Percentiles rank a stretch among this genome's conserved stretches.
These are phyloP conservation scores for Cercospora canescens DNA, from an alignment of 2,329 filamentous ascomycete species.

Conservation along the genomic window DNA sequence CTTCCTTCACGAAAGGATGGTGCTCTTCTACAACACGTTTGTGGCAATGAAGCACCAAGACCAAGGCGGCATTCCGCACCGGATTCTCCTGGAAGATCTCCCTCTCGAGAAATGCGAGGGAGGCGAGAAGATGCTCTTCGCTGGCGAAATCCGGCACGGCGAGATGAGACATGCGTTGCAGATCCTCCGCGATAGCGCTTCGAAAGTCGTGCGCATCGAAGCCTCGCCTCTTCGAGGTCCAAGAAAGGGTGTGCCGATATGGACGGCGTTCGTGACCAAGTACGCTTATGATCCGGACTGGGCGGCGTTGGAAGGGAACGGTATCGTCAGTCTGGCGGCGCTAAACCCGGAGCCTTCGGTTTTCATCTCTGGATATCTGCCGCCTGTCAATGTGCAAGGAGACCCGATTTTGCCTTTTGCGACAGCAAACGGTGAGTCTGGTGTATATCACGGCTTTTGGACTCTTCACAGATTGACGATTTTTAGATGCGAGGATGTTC, in stretches of 20 bases:
- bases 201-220: constrained; percentile 56
- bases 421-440: constrained; percentile 25
- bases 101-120: constrained; percentile 41
- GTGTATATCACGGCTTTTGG: not conserved
- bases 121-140: constrained; percentile 50
- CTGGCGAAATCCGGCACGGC: constrained; percentile 55
- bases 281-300: constrained; percentile 50
- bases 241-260: constrained; percentile 57
- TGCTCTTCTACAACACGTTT: constrained; percentile 58
- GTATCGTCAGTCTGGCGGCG: constrained; percentile 43
- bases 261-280: constrained; percentile 56
- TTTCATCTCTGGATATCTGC: constrained; percentile 54
- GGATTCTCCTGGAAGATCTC: constrained; percentile 46
- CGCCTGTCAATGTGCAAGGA: constrained; percentile 31
- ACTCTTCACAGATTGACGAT: constrained; percentile 3
- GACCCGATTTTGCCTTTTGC: constrained; percentile 32
- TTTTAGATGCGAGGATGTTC: constrained; percentile 28
- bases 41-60: constrained; percentile 61
- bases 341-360: constrained; percentile 52
- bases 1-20: constrained; percentile 57
- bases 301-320: constrained; percentile 44
- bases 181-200: constrained; percentile 53
- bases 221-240: constrained; percentile 56
- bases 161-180: constrained; percentile 56
- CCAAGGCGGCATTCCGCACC: constrained; percentile 36